A percentile compares a stretch with the other conserved stretches of the same genome.
Evolutionary conservation across 75 land plant genomes (phyloP).

Genomic region (Azolla pinnata): DNA sequence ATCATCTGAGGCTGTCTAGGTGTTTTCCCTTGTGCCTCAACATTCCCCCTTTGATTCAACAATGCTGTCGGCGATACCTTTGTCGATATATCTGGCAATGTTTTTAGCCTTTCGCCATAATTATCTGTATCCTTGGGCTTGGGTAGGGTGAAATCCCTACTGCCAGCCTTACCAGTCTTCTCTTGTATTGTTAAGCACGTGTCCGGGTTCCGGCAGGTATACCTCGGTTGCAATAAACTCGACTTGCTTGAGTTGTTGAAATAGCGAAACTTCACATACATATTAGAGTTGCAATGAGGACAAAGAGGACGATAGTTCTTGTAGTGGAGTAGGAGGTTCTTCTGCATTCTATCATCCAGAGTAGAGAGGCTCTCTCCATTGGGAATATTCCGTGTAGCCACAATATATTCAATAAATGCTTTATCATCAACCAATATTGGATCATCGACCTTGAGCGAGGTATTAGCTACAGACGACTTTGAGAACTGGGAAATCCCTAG

Average conservation of each 20-base stretch:
- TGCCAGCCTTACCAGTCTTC: constrained; percentile 1
- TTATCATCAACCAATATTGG: background rate
- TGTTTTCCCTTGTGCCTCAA: background rate
- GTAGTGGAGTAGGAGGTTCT: background rate
- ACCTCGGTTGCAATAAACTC: constrained; percentile 1
- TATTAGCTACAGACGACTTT: background rate
- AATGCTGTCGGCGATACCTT: background rate
- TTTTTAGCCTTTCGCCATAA: no score
- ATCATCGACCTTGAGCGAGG: background rate
- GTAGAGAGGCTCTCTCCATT: background rate
- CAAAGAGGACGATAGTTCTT: background rate
- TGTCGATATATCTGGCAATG: no score
- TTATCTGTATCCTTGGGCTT: background rate
- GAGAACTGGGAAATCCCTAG: background rate
- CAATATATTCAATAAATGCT: background rate
- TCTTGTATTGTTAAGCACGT: background rate
- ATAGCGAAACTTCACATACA: background rate
- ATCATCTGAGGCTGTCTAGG: background rate
- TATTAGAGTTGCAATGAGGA: constrained; percentile 1
- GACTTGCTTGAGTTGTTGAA: constrained; percentile 1
- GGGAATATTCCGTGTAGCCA: background rate
- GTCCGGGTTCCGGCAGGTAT: constrained; percentile 1
- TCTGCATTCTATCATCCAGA: background rate
- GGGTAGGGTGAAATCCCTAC: constrained; percentile 5
- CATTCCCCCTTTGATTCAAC: background rate